Percentiles rank a stretch among this genome's conserved stretches.
Conservation (phyloP, 164 flowering plant genomes). For the Sedum album region DNA sequence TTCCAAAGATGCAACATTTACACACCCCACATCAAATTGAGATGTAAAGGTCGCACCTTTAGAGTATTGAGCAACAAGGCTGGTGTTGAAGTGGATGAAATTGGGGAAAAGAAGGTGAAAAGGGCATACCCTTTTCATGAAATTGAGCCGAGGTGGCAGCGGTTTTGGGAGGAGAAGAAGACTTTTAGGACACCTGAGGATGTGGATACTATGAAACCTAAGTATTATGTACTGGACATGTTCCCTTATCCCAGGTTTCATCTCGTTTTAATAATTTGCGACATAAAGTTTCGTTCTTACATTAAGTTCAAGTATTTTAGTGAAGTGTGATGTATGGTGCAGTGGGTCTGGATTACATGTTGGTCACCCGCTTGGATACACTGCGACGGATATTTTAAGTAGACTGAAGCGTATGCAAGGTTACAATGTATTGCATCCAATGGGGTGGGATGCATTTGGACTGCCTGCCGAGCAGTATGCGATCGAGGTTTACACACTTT, state of each 20-base stretch:
- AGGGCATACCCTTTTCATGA: conserved; percentile 84
- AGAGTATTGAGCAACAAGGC: background rate
- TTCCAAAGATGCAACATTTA: background rate
- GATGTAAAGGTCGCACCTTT: background rate
- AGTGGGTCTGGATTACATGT: conserved; percentile 98
- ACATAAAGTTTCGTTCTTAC: too few species aligned
- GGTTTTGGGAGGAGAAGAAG: conserved; percentile 68
- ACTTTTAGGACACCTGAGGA: conserved; percentile 88
- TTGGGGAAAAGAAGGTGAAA: conserved; percentile 19
- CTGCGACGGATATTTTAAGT: conserved; percentile 92
- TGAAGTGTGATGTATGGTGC: conserved; percentile 17
- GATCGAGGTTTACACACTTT: conserved; percentile 47
- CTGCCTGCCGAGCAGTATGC: conserved; percentile 98
- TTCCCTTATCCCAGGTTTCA: conserved; percentile 94
- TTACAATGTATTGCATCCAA: conserved; percentile 93
- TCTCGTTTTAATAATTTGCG: conserved; percentile 8
- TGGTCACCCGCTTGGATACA: conserved; percentile 96
- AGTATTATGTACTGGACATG: conserved; percentile 95
- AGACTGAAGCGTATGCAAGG: conserved; percentile 92
- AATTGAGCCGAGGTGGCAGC: conserved; percentile 90
- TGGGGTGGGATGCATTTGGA: conserved; percentile 99
- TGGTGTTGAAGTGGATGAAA: conserved; percentile 11
- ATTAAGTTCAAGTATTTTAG: too few species aligned
- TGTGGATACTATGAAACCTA: conserved; percentile 78
- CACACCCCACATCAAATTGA: background rate